Conservation (phyloP, 257 asterid genomes). For the Verbena officinalis region DNA sequence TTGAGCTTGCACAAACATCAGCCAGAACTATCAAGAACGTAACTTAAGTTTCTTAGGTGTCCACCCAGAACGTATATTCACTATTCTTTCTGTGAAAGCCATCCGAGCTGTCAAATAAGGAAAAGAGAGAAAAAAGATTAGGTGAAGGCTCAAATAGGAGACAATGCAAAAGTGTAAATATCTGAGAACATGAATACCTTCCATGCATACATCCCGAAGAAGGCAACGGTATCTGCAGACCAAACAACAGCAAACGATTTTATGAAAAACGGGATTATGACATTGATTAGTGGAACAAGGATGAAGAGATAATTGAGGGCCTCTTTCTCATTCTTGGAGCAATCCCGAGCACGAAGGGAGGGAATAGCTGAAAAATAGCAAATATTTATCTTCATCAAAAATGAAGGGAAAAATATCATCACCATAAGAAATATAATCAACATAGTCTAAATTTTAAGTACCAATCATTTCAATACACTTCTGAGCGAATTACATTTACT, state of each 20-base stretch:
- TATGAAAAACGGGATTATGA: slow-evolving; percentile 80
- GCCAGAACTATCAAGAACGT: slow-evolving; percentile 17
- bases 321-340: slow-evolving; percentile 96
- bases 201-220: slow-evolving; percentile 95
- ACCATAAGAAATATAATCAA: neutral
- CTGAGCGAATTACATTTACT: too few species aligned
- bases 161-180: neutral
- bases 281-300: slow-evolving; percentile 75
- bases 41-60: too few species aligned
- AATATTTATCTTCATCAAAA: neutral
- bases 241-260: slow-evolving; percentile 96
- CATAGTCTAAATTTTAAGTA: too few species aligned
- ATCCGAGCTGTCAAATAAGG: slow-evolving; percentile 43
- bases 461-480: neutral
- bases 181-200: slow-evolving; percentile 49
- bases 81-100: slow-evolving; percentile 49
- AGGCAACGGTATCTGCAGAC: slow-evolving; percentile 82
- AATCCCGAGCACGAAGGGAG: slow-evolving; percentile 93
- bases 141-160: slow-evolving; percentile 8
- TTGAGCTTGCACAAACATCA: slow-evolving; percentile 10
- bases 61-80: neutral
- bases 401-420: neutral
- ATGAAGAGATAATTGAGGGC: slow-evolving; percentile 91
- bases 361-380: slow-evolving; percentile 74
- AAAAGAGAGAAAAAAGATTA: neutral